Evolutionary conservation across 768 basidiomycete genomes (phyloP).

Genomic region (Tylopilus plumbeoviolaceoides): DNA sequence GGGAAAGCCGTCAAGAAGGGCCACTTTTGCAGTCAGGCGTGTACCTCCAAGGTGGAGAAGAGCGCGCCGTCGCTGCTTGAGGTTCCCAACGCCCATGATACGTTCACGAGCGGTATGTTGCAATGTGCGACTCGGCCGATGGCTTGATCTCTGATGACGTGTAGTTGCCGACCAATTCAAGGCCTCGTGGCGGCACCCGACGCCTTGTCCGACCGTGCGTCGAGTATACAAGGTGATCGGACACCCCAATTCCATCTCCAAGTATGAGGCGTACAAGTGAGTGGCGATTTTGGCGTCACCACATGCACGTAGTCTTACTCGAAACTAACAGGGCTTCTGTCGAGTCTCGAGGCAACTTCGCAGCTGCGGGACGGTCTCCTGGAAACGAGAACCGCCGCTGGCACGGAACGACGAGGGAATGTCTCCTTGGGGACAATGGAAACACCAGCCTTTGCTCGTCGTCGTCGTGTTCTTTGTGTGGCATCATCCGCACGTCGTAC

Average conservation of each 20-base stretch:
- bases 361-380: slow-evolving; percentile 45
- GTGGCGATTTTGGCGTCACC: slow-evolving; percentile 5
- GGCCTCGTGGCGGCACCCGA: slow-evolving; percentile 62
- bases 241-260: slow-evolving; percentile 44
- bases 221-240: slow-evolving; percentile 62
- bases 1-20: slow-evolving; percentile 56
- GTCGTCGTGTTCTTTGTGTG: slow-evolving; percentile 56
- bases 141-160: slow-evolving; percentile 1
- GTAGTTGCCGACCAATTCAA: slow-evolving; percentile 65
- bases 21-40: slow-evolving; percentile 58
- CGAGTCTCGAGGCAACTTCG: slow-evolving; percentile 59
- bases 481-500: slow-evolving; percentile 60
- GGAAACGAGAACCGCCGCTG: slow-evolving; percentile 74
- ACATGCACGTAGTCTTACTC: neutral
- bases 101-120: slow-evolving; percentile 59
- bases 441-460: slow-evolving; percentile 50
- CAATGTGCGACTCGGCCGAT: neutral
- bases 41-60: slow-evolving; percentile 50
- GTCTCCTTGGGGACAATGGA: slow-evolving; percentile 61
- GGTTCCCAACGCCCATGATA: slow-evolving; percentile 54
- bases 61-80: slow-evolving; percentile 56
- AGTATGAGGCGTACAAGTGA: slow-evolving; percentile 62
- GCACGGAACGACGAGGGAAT: slow-evolving; percentile 68
- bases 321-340: slow-evolving; percentile 42
- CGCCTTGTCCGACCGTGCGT: slow-evolving; percentile 52